These are phyloP conservation scores for Tulasnella calospora DNA, from an alignment of 768 basidiomycete species.

Conservation along the genomic window DNA sequence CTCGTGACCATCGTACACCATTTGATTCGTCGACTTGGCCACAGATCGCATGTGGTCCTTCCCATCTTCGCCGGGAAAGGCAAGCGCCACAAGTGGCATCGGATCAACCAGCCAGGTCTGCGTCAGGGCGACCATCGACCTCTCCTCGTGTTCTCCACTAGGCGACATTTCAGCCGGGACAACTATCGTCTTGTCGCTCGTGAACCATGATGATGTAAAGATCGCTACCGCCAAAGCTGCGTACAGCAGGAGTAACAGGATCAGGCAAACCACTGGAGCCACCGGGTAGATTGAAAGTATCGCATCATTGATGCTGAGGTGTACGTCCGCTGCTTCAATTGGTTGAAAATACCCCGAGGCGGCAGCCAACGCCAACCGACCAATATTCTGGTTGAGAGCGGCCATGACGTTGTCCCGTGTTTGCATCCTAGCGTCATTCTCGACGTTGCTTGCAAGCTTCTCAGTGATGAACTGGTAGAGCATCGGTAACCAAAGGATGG, in stretches of 20 bases:
- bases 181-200: neutral
- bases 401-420: neutral
- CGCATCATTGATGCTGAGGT: neutral
- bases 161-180: neutral
- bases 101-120: neutral
- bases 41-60: neutral
- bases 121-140: neutral
- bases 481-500: neutral
- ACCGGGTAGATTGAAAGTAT: neutral
- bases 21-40: neutral
- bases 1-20: slow-evolving; percentile 7
- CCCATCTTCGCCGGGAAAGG: neutral
- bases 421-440: neutral
- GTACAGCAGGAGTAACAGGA: neutral
- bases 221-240: neutral
- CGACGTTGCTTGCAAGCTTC: neutral
- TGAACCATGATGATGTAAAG: neutral
- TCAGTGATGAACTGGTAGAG: neutral
- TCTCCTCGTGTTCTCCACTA: neutral
- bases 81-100: neutral
- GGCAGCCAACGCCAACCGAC: neutral
- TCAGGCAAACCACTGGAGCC: neutral
- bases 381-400: neutral
- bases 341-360: neutral
- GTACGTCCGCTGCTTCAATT: neutral